phyloP scores from a whole-genome alignment of 2,329 filamentous ascomycete genomes.

The Uncinocarpus reesii region DNA sequence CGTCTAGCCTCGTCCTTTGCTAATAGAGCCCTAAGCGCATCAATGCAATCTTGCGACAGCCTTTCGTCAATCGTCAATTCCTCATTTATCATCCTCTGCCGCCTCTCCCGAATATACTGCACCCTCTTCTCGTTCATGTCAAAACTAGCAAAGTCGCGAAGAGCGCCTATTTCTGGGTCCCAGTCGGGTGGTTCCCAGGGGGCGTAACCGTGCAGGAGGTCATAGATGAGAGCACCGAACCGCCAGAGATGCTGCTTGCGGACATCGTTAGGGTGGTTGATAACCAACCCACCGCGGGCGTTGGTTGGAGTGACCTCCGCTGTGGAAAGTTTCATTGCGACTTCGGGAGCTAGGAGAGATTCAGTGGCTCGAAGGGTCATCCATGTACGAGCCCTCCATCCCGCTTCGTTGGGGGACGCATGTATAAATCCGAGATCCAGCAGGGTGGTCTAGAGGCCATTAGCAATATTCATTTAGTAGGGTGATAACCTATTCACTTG shows the following conservation, averaged over 20 bases:
- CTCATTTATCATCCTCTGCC: conserved; percentile 22
- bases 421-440: conserved; percentile 23
- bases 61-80: conserved; percentile 22
- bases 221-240: conserved; percentile 23
- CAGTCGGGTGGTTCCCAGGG: conserved; percentile 24
- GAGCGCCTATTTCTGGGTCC: conserved; percentile 7
- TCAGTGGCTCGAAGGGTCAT: conserved; percentile 20
- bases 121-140: neutral
- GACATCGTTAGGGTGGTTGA: conserved; percentile 16
- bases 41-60: conserved; percentile 26
- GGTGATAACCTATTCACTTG: neutral
- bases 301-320: neutral
- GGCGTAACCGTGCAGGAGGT: conserved; percentile 26
- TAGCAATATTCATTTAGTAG: no score
- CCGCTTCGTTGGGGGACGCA: conserved; percentile 15
- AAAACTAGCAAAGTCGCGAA: conserved; percentile 6
- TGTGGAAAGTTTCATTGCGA: conserved; percentile 15
- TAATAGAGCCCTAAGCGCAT: conserved; percentile 23
- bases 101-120: conserved; percentile 14
- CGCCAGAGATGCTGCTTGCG: conserved; percentile 22
- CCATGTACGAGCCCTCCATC: neutral
- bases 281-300: neutral
- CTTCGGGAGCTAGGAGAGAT: conserved; percentile 23
- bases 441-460: conserved; percentile 17
- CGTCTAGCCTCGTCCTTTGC: conserved; percentile 19